Evolutionary conservation across 306 rosid species (phyloP).

Genomic region (Malus sieversii): DNA sequence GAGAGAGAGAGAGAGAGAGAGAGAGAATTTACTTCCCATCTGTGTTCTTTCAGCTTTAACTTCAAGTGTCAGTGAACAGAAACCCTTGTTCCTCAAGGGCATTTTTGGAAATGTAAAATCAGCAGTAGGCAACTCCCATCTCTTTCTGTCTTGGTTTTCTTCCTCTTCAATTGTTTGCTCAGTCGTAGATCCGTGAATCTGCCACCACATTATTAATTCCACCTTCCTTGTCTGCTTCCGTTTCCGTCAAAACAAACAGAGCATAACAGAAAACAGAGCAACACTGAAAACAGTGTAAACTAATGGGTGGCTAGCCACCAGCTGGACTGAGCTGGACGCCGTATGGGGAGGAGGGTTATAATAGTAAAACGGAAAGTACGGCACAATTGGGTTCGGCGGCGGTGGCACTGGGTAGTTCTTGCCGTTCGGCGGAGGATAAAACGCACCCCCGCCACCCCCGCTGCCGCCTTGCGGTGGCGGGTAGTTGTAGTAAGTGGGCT

Average conservation of each 20-base stretch:
- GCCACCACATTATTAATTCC: constrained; percentile 39
- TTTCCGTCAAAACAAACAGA: constrained; percentile 34
- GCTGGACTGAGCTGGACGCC: constrained; percentile 8
- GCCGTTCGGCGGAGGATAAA: constrained; percentile 58
- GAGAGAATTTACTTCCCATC: constrained; percentile 4
- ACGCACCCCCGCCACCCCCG: constrained; percentile 29
- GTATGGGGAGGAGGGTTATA: constrained; percentile 66
- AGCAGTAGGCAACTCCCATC: background rate
- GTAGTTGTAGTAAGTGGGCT: constrained; percentile 32
- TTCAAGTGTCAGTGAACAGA: background rate
- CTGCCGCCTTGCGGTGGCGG: constrained; percentile 30
- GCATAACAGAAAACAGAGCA: constrained; percentile 8
- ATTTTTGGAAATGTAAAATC: constrained; percentile 10
- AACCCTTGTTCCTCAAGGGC: constrained; percentile 7
- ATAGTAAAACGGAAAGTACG: constrained; percentile 80
- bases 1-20: background rate
- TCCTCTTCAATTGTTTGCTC: background rate
- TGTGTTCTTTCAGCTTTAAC: background rate
- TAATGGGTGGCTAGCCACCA: background rate
- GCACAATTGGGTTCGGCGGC: constrained; percentile 96
- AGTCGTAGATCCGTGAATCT: constrained; percentile 58
- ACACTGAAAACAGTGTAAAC: constrained; percentile 11
- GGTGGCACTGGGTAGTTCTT: constrained; percentile 62
- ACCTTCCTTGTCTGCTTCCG: background rate
- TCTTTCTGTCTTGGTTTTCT: background rate